Evolutionary conservation across 2,329 filamentous ascomycete species (phyloP).

Genomic region (Fusarium begoniae): DNA sequence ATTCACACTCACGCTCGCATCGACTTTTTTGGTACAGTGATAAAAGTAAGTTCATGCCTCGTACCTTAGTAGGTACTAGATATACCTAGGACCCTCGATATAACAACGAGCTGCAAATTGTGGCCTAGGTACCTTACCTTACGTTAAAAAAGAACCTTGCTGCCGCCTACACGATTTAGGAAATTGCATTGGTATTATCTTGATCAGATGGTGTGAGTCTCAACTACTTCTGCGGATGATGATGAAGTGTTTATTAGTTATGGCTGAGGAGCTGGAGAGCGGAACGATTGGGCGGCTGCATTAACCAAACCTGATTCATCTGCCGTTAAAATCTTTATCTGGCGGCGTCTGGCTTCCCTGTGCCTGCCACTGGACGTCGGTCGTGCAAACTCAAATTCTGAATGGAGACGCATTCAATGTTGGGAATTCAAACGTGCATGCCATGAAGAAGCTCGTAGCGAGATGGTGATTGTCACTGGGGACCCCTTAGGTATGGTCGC

Average conservation of each 20-base stretch:
- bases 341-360: background rate
- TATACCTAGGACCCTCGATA: background rate
- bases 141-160: background rate
- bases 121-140: background rate
- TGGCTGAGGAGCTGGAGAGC: background rate
- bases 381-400: background rate
- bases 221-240: background rate
- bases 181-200: background rate
- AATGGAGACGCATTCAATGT: background rate
- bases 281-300: background rate
- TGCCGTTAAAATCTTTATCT: background rate
- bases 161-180: background rate
- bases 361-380: background rate
- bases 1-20: background rate
- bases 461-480: background rate
- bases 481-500: background rate
- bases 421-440: background rate
- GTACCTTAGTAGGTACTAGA: background rate
- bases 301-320: background rate
- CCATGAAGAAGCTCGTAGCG: background rate
- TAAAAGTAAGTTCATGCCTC: background rate
- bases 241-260: background rate
- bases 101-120: background rate
- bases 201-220: background rate
- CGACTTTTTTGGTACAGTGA: background rate